These are phyloP conservation scores for Botrytis sinoallii DNA, from an alignment of 2,329 filamentous ascomycete genomes.

Conservation along the genomic window DNA sequence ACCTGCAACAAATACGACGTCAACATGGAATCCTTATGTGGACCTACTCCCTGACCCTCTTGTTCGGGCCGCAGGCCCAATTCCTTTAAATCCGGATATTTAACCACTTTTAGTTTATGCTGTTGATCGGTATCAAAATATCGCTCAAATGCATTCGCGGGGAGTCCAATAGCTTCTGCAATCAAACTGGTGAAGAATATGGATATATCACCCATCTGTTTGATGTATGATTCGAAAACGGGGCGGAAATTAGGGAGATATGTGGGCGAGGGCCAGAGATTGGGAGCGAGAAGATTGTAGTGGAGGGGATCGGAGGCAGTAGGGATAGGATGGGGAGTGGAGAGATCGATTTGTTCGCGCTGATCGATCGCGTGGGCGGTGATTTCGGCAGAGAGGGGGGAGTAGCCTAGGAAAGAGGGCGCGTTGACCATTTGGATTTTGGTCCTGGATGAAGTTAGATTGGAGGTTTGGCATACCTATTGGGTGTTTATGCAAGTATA, in stretches of 20 bases:
- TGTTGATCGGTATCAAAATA: constrained; percentile 72
- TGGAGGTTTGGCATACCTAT: constrained; percentile 39
- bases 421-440: constrained; percentile 73
- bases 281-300: constrained; percentile 72
- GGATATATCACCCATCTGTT: constrained; percentile 68
- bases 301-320: constrained; percentile 62
- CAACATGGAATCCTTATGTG: constrained; percentile 84
- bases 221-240: constrained; percentile 73
- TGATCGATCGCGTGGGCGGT: constrained; percentile 76
- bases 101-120: constrained; percentile 87
- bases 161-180: constrained; percentile 76
- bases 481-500: not conserved
- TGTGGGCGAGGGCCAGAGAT: constrained; percentile 70
- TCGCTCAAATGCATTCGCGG: constrained; percentile 65
- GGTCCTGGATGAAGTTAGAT: constrained; percentile 32
- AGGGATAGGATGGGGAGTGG: constrained; percentile 70
- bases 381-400: constrained; percentile 61
- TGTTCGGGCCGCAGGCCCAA: constrained; percentile 44
- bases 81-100: constrained; percentile 72
- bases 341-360: constrained; percentile 83
- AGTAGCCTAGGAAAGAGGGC: constrained; percentile 69
- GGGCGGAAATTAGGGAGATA: constrained; percentile 65
- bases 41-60: constrained; percentile 63
- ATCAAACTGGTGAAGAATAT: constrained; percentile 75
- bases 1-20: constrained; percentile 80